Evolutionary conservation across 345 rosid genomes (phyloP).

Genomic region (Arabidopsis suecica): DNA sequence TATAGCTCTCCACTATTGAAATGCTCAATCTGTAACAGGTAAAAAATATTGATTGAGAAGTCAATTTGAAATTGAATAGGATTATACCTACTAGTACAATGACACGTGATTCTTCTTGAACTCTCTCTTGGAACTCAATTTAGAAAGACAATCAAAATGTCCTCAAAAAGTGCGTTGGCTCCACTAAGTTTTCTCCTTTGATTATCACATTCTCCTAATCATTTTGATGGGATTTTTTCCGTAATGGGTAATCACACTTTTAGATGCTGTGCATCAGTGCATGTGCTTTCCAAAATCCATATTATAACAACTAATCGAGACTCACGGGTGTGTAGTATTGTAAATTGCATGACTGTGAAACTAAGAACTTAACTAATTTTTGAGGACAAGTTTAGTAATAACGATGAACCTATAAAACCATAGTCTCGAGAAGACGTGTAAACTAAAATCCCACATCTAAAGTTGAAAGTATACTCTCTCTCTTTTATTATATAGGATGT

Average conservation of each 20-base stretch:
- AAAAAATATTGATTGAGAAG: conserved; percentile 16
- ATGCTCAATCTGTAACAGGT: conserved; percentile 61
- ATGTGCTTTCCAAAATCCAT: neutral
- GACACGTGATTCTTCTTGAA: conserved; percentile 44
- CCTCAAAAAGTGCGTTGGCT: conserved; percentile 32
- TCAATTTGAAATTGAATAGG: conserved; percentile 38
- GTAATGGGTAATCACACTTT: conserved; percentile 6
- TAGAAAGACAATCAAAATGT: conserved; percentile 23
- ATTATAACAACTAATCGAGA: neutral
- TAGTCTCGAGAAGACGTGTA: too few species aligned
- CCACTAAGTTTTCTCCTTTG: conserved; percentile 28
- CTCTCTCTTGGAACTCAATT: conserved; percentile 14
- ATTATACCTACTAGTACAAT: conserved; percentile 24
- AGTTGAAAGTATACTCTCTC: too few species aligned
- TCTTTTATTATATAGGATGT: too few species aligned
- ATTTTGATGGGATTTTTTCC: conserved; percentile 12
- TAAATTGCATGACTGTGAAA: neutral
- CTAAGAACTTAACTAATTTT: too few species aligned
- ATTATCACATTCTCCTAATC: conserved; percentile 28
- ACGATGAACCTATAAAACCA: too few species aligned
- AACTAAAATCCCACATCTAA: too few species aligned
- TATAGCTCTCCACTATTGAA: conserved; percentile 74
- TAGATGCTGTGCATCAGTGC: neutral
- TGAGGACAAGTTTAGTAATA: too few species aligned
- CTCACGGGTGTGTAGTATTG: neutral